These are phyloP conservation scores for Edaphochlamys debaryana DNA, from an alignment of 139 green algal genomes.

Conservation along the genomic window DNA sequence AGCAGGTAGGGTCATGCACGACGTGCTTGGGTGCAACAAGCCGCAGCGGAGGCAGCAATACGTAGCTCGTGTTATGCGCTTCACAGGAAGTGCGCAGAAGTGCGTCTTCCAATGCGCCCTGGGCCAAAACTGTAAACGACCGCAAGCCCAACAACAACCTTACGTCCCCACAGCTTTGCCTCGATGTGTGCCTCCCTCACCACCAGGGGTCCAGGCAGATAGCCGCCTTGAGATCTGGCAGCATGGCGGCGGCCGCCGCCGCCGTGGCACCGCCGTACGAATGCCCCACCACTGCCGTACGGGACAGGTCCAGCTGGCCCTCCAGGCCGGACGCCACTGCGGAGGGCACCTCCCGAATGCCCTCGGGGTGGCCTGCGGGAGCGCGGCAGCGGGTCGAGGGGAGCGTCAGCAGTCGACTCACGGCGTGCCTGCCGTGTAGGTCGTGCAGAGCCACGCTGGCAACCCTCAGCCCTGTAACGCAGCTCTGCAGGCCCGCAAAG, in stretches of 20 bases:
- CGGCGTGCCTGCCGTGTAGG: background rate
- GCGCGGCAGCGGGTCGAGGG: background rate
- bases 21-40: background rate
- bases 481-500: no score
- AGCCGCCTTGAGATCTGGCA: slow-evolving; percentile 50
- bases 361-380: background rate
- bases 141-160: no score
- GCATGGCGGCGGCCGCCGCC: slow-evolving; percentile 48
- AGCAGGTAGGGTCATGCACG: background rate
- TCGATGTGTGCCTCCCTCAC: no score
- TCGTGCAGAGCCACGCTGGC: no score
- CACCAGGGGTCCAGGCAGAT: slow-evolving; percentile 76
- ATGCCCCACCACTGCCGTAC: slow-evolving; percentile 64
- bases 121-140: no score
- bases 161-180: no score
- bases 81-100: no score
- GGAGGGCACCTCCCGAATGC: slow-evolving; percentile 1
- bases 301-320: slow-evolving; percentile 55
- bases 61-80: no score
- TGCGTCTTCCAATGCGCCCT: background rate
- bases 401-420: no score
- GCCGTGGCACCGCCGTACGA: slow-evolving; percentile 74
- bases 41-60: no score
- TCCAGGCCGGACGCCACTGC: slow-evolving; percentile 30
- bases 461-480: no score